Conservation (phyloP, 192 early-diverging fungal species). For the Gonapodya sp. region DNA sequence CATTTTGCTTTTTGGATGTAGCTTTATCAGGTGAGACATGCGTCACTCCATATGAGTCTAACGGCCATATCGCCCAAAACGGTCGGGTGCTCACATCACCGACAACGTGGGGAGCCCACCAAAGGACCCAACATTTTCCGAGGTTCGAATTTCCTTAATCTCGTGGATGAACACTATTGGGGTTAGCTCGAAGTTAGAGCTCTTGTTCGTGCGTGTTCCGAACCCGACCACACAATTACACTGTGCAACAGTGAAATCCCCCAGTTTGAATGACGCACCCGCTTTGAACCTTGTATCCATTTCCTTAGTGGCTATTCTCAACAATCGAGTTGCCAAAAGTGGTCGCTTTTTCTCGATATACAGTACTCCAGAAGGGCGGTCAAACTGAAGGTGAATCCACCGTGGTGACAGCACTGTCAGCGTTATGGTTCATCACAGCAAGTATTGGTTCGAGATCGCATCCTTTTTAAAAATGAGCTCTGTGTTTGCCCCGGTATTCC, state of each 20-base stretch:
- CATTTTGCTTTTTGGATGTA: background rate
- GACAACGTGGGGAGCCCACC: background rate
- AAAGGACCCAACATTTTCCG: background rate
- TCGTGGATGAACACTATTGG: background rate
- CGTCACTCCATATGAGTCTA: background rate
- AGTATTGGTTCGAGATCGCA: too few species aligned
- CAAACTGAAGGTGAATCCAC: background rate
- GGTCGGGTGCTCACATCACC: background rate
- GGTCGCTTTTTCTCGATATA: background rate
- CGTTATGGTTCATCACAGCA: too few species aligned
- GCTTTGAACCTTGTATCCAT: background rate
- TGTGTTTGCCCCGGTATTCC: too few species aligned
- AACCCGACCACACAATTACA: too few species aligned
- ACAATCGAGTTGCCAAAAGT: background rate
- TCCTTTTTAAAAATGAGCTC: too few species aligned
- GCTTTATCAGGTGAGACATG: background rate
- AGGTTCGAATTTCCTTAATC: background rate
- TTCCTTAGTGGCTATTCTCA: background rate
- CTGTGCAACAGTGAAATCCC: background rate
- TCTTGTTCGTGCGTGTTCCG: too few species aligned
- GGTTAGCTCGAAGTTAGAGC: background rate
- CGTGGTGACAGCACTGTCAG: too few species aligned
- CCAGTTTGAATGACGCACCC: background rate
- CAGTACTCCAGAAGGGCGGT: background rate
- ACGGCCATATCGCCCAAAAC: background rate